Base-by-base conservation (phyloP, 352 stramenopile genomes). In the Globisporangium orthogonon region DNA sequence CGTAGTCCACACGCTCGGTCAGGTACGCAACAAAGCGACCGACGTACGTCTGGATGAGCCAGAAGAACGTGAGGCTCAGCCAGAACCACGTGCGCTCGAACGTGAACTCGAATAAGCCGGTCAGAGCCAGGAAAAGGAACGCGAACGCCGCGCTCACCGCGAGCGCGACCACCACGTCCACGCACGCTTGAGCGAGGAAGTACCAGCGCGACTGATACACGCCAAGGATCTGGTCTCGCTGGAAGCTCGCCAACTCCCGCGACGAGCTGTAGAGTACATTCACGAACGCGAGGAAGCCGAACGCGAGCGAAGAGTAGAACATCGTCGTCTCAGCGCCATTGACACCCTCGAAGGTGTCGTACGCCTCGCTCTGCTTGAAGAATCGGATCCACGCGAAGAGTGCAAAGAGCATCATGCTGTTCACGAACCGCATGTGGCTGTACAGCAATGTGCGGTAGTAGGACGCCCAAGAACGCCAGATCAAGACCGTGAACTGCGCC, bases 221-320 rank as follows among this genome's bases (percentile, higher is more conserved):
- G 29, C 73, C 48, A 14, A 78, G 69, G 29, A 74, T 70, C 49
- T 85, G 78, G 56, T 96, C 86, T 7, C 83, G 63, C 71, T 95
- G 91, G 52, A 78, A 97, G 59, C 85, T 80, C 47, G 78, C 80
- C 28, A 86, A 61, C 56, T 95, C 79, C 35, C 71, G 67, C 62
- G 81, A 63, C 50, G 91, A 78, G 7, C 86, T 63, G 17, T 74
- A 66, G 9, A 95, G 47, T 7, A 83, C 72, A 4, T 60, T 79
- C 40, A 86, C 61, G 35, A 91, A 76, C 39, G 68, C 73, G 13
- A 86, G 73, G 40, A 85, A 66, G 35, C 64, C 60, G 39, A 89
- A 69, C 52, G 93, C 90, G 56, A 88, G 46, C 14, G 86, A 76
- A 5, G 74, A 72, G 2, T 78, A 65, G 64, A 90, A 92, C 29